Evolutionary conservation across 495 filamentous ascomycete genomes (phyloP), one percentile per base, ranked within the genome.

Genomic region (Hypoxylon perforatum): DNA sequence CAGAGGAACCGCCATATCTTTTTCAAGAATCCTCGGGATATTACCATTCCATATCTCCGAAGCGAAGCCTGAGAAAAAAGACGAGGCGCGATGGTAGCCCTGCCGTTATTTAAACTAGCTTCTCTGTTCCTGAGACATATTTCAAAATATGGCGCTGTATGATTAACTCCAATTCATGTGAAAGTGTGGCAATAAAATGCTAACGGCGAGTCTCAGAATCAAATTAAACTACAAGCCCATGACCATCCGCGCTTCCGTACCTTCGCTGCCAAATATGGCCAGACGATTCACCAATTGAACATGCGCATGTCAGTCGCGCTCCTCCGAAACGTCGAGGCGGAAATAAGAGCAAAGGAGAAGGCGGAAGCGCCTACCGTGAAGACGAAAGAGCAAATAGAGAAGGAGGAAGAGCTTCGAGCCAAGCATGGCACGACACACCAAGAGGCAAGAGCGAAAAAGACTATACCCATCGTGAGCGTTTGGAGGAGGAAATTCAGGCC

Each of bases 211-310:
- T 12, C 51, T 39, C 75, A 99, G 95, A 97, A 92, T 75, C 88
- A 86, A 75, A 96, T 99, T 79, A 98, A 97, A 78, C 84, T 83
- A 21, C 94, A 97, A 83, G 96, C 95, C 14, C 91, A 91, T 68
- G 96, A 99, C 73, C 96, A 98, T 80, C 92, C 93, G 46, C 82
- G 88, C 15, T 99, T 98, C 79, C 91, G 96, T 15, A 76, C 77
- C 21, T 87, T 96, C 74, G 96, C 95, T 15, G 83, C 84, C 15
- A 74, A 65, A 45, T 85, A 85, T 71, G 84, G 84, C 22, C 95
- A 99, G 67, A 75, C 83, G 6, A 89, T 99, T 33, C 95, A 99
- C 76, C 90, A 91, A 63, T 80, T 97, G 66, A 96, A 98, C 75
- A 98, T 99, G 94, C 89, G 92, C 17, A 82, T 97, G 64, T 89